phyloP scores from a whole-genome alignment of 805 yeast species.

The Starmerella bombicola region DNA sequence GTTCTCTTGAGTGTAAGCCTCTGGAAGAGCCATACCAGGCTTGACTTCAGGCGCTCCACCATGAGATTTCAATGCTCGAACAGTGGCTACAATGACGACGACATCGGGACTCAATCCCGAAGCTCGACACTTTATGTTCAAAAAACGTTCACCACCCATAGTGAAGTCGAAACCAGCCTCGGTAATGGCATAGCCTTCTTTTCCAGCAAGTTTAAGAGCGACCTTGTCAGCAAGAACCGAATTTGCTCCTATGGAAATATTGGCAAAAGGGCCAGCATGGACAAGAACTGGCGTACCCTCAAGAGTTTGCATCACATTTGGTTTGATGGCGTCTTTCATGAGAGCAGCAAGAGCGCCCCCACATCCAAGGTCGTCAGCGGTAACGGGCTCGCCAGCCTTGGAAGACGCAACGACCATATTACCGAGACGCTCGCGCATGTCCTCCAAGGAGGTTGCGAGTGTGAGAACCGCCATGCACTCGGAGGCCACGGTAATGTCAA shows the following conservation, averaged over 20 bases:
- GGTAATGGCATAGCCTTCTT: conserved; percentile 79
- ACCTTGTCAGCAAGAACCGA: conserved; percentile 87
- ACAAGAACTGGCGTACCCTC: conserved; percentile 97
- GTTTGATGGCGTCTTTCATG: conserved; percentile 91
- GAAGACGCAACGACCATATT: conserved; percentile 79
- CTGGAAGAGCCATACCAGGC: conserved; percentile 81
- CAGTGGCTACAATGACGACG: conserved; percentile 89
- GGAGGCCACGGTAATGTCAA: conserved; percentile 91
- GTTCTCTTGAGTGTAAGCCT: conserved; percentile 68
- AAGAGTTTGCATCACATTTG: conserved; percentile 90
- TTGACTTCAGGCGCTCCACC: conserved; percentile 97
- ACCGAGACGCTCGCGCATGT: conserved; percentile 80
- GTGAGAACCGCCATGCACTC: conserved; percentile 96
- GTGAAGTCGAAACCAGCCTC: conserved; percentile 99
- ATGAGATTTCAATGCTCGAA: conserved; percentile 89
- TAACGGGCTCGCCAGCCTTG: conserved; percentile 62
- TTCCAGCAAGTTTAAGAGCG: conserved; percentile 81
- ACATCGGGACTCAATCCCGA: conserved; percentile 81
- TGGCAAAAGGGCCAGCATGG: conserved; percentile 97
- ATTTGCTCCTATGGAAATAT: conserved; percentile 92
- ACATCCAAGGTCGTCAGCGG: conserved; percentile 88
- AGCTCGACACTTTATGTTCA: conserved; percentile 89
- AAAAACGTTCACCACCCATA: conserved; percentile 97
- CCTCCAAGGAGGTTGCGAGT: conserved; percentile 59
- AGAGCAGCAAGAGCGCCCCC: conserved; percentile 94